Conservation (phyloP, 805 yeast genomes). For the Yamadazyma laniorum region DNA sequence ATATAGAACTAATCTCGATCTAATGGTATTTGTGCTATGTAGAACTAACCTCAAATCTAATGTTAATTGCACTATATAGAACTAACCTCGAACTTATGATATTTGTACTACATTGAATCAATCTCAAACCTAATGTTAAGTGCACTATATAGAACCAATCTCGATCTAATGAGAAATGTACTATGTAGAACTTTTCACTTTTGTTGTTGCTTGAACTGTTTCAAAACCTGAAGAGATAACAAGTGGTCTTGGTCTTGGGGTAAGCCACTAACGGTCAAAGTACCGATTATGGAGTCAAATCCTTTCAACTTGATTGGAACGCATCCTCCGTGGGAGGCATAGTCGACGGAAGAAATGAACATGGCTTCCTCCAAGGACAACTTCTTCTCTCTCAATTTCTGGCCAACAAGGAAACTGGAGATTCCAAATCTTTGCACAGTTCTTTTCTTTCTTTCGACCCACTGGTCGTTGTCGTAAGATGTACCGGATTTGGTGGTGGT, state of each 20-base stretch:
- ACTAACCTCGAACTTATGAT: too few species aligned
- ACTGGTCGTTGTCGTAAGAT: slow-evolving; percentile 49
- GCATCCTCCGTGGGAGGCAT: slow-evolving; percentile 57
- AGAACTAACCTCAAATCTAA: too few species aligned
- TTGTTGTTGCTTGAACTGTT: slow-evolving; percentile 11
- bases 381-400: slow-evolving; percentile 35
- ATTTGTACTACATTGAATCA: too few species aligned
- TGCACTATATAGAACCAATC: too few species aligned
- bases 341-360: slow-evolving; percentile 42
- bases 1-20: too few species aligned
- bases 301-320: slow-evolving; percentile 46
- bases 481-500: slow-evolving; percentile 36
- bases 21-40: too few species aligned
- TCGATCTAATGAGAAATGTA: too few species aligned
- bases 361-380: slow-evolving; percentile 37
- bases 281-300: slow-evolving; percentile 41
- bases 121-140: too few species aligned
- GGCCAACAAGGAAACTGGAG: slow-evolving; percentile 49
- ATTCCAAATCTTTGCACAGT: slow-evolving; percentile 47
- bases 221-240: slow-evolving; percentile 39
- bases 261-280: slow-evolving; percentile 56
- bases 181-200: too few species aligned
- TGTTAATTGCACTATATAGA: too few species aligned
- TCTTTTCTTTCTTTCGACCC: slow-evolving; percentile 51
- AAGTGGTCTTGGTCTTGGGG: slow-evolving; percentile 55